Evolutionary conservation across 75 land plant genomes (phyloP).

Genomic region (Ceratopteris richardii): DNA sequence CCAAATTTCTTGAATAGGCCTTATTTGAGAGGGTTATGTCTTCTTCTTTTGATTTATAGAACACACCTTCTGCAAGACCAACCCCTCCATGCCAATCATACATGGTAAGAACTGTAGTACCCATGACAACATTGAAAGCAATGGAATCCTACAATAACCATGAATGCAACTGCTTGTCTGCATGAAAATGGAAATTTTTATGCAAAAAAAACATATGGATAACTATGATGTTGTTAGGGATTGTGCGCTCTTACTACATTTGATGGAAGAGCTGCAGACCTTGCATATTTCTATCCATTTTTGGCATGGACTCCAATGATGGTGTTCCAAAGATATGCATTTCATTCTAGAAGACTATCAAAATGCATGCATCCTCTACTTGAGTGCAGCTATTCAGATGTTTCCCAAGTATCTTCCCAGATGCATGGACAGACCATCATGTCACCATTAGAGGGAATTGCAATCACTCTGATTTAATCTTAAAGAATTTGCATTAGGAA

Average conservation of each 20-base stretch:
- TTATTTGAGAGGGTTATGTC: conserved; percentile 36
- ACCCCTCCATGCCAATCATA: conserved; percentile 19
- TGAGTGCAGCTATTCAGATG: too few relatives aligned
- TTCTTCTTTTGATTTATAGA: conserved; percentile 14
- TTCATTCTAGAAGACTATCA: conserved; percentile 19
- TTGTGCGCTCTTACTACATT: background rate
- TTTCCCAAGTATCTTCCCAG: too few relatives aligned
- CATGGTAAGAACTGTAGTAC: conserved; percentile 23
- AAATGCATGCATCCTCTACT: conserved; percentile 36
- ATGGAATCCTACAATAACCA: too few relatives aligned
- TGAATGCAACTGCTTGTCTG: background rate
- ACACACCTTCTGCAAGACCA: conserved; percentile 16
- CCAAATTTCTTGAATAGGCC: too few relatives aligned
- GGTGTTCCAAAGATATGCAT: conserved; percentile 51
- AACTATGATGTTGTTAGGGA: background rate
- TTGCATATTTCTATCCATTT: conserved; percentile 34
- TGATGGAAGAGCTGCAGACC: background rate
- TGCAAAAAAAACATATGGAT: background rate
- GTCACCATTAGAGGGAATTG: too few relatives aligned
- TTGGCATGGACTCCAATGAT: conserved; percentile 57
- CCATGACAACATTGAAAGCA: conserved; percentile 17
- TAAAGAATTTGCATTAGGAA: too few relatives aligned
- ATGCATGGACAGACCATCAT: too few relatives aligned
- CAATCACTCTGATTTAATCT: too few relatives aligned
- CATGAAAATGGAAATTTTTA: background rate